These are phyloP conservation scores for Calocybe gangraenosa DNA, from an alignment of 768 basidiomycete species.

Conservation along the genomic window DNA sequence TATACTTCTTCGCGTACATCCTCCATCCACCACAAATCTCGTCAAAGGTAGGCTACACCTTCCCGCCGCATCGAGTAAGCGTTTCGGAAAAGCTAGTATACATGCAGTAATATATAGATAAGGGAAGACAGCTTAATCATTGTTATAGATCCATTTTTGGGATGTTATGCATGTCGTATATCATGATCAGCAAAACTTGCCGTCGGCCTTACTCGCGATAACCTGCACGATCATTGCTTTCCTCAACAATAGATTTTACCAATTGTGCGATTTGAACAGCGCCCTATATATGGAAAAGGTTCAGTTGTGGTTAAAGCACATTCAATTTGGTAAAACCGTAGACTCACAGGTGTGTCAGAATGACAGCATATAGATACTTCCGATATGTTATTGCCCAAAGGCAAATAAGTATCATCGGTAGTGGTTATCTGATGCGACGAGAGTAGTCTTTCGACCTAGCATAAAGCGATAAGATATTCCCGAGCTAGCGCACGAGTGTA, in stretches of 20 bases:
- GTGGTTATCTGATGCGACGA: conserved; percentile 45
- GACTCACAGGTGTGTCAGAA: conserved; percentile 57
- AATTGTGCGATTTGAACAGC: conserved; percentile 18
- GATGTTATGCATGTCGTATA: no score
- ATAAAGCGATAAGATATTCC: background rate
- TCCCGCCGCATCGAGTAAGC: no score
- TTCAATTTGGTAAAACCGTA: background rate
- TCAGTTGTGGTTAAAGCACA: background rate
- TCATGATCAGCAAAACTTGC: no score
- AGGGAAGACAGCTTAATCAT: no score
- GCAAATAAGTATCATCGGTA: conserved; percentile 32
- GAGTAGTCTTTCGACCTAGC: conserved; percentile 43
- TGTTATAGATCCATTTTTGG: no score
- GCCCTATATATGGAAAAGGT: background rate
- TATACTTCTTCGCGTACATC: no score
- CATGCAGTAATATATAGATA: no score
- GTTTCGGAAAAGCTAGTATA: no score
- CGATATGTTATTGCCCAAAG: conserved; percentile 36
- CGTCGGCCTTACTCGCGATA: no score
- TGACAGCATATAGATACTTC: conserved; percentile 65
- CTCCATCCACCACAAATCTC: no score
- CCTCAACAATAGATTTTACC: conserved; percentile 54
- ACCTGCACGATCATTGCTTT: conserved; percentile 38
- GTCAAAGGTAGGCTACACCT: no score
- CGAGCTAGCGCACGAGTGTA: background rate